phyloP scores from a whole-genome alignment of 768 basidiomycete genomes.

The Favolaschia claudopus region DNA sequence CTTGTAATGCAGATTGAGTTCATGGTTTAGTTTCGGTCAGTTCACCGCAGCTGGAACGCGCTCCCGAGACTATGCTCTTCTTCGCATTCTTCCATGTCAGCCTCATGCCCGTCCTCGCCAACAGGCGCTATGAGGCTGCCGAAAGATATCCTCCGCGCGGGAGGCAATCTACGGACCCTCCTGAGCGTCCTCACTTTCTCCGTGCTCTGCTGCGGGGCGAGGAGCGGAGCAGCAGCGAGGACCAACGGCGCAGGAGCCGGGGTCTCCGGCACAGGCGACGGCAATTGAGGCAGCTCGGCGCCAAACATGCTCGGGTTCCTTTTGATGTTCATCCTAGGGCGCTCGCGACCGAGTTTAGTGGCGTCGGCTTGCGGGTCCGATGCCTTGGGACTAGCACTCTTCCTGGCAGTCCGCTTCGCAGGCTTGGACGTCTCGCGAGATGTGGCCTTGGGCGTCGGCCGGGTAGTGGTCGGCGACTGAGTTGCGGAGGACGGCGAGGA shows the following conservation, averaged over 20 bases:
- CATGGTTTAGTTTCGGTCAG: no score
- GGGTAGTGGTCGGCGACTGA: constrained; percentile 10
- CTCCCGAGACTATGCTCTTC: constrained; percentile 61
- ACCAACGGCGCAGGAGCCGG: constrained; percentile 21
- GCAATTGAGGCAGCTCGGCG: constrained; percentile 62
- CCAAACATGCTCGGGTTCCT: constrained; percentile 75
- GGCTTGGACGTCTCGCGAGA: neutral
- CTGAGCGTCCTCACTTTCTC: constrained; percentile 55
- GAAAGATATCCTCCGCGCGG: constrained; percentile 72
- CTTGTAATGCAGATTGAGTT: constrained; percentile 4
- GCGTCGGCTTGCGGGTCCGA: constrained; percentile 6
- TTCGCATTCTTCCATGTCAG: constrained; percentile 42
- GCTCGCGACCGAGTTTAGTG: constrained; percentile 32
- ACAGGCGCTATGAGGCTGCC: constrained; percentile 52
- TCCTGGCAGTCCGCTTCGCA: constrained; percentile 17
- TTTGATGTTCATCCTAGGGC: constrained; percentile 55
- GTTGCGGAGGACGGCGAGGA: constrained; percentile 29
- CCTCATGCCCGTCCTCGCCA: constrained; percentile 45
- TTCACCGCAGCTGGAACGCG: constrained; percentile 71
- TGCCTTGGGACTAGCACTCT: constrained; percentile 9
- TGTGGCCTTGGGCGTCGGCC: neutral
- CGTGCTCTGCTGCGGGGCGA: constrained; percentile 25
- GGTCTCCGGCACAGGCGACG: constrained; percentile 34
- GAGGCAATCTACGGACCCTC: constrained; percentile 54
- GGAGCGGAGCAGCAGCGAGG: constrained; percentile 23